Evolutionary conservation across 139 green algal genomes (phyloP), one percentile per base, ranked within the genome.

Genomic region (Spirogloea muscicola): DNA sequence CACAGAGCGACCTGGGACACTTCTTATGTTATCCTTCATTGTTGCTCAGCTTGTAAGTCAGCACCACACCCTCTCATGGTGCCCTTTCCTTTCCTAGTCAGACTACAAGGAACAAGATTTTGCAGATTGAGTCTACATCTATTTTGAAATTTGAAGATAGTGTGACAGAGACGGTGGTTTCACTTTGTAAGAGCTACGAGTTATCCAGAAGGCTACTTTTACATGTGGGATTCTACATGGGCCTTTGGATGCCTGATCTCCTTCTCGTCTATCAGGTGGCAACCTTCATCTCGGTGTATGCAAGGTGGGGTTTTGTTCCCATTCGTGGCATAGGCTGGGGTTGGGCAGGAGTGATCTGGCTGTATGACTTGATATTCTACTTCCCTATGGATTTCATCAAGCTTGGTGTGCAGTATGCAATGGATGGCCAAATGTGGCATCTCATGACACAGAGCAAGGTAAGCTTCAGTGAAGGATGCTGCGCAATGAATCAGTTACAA

Each of bases 201-300:
- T n/a, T n/a, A n/a, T n/a, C 21, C 21, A 21, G 46, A 55, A 55
- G 58, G 1, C 29, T 59, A 39, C n/a, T 67, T 68, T 9, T 71
- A 39, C 3, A 38, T 3, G 2, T 67, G 40, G 40, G 10, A 16
- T 59, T 37, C 3, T 58, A 25, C 16, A 5, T 27, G 21, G 9
- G 55, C n/a, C 38, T 25, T 27, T 63, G 9, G 55, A 63, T 63
- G 55, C 18, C 29, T 7, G 67, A n/a, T n/a, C n/a, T n/a, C n/a
- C n/a, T n/a, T n/a, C n/a, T n/a, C n/a, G n/a, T n/a, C n/a, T n/a
- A n/a, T n/a, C 67, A 76, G 67, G 69, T 77, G 68, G 69, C 73
- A 25, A 81, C 73, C n/a, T 58, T 81, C 36, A 64, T 81, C 27
- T 67, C 67, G 5, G 73, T 81, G 48, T 81, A 81, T 76, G 73